Evolutionary conservation across 2,329 filamentous ascomycete species (phyloP), one percentile per base, ranked within the genome.

Genomic region (Colletotrichum incanum): DNA sequence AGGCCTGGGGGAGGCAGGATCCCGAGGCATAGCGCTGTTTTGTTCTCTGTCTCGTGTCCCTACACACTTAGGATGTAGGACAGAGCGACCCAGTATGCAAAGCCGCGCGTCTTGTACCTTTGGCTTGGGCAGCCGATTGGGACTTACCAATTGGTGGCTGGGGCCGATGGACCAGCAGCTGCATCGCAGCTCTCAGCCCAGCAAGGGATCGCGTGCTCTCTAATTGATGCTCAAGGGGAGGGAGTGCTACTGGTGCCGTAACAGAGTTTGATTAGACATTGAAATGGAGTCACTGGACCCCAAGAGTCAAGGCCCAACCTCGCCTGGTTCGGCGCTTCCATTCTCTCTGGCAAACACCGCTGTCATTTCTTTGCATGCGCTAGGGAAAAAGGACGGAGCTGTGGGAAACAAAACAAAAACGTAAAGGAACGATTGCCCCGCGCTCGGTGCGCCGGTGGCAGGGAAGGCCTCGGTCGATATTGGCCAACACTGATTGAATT

Each of bases 91-190:
- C 23, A 26, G 23, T 41, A 65, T 67, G 68, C 64, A 52, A 71
- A 45, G 64, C 68, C 68, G 65, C 68, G 68, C 68, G 68, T 71
- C 68, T 67, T 58, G 49, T 34, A 56, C 63, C 47, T 49, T 55
- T 31, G 28, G 4, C 28, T n/a, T 43, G 8, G 41, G 20, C 45
- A 59, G 49, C 45, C 49, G 37, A 65, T 45, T 58, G 56, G 50
- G 14, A 18, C 37, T 55, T 60, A 26, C 31, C 41, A 62, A 43
- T 63, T 28, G 31, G 68, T 56, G 56, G 63, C 49, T 56, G 56
- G 63, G 54, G 18, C 16, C 4, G 55, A 31, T 55, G 58, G 54
- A 55, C n/a, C 23, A 28, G 31, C 20, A 64, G 37, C 50, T 54
- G 28, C 34, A 43, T 43, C 34, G 28, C 20, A 41, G 8, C 41